These are phyloP conservation scores for Sordariomycetes sp. DNA, from an alignment of 2,329 filamentous ascomycete species.

Conservation along the genomic window DNA sequence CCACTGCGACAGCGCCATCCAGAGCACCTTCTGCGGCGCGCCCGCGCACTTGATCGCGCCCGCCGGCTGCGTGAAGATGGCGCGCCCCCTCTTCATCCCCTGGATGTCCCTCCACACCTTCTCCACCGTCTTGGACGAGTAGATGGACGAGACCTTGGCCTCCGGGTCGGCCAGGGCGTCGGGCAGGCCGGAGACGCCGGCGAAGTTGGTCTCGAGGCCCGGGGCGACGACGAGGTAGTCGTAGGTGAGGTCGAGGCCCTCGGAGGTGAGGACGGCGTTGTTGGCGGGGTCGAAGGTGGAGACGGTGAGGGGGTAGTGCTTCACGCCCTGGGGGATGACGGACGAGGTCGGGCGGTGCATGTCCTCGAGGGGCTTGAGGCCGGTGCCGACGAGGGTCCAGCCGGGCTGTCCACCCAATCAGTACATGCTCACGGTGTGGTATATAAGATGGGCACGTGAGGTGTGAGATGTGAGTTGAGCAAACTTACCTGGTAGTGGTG, in stretches of 20 bases:
- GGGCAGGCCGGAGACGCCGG: slow-evolving; percentile 20
- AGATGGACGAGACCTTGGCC: slow-evolving; percentile 24
- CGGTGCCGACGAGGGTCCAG: slow-evolving; percentile 26
- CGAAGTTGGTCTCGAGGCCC: slow-evolving; percentile 23
- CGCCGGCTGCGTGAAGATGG: slow-evolving; percentile 26
- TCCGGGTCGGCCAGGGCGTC: slow-evolving; percentile 19
- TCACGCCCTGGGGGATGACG: slow-evolving; percentile 20
- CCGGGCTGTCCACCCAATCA: slow-evolving; percentile 12
- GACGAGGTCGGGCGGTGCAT: slow-evolving; percentile 16
- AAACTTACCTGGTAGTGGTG: slow-evolving; percentile 5
- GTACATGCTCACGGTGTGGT: not conserved
- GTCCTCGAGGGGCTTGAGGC: slow-evolving; percentile 17
- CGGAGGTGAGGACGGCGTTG: slow-evolving; percentile 21
- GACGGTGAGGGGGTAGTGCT: slow-evolving; percentile 21
- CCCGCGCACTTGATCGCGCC: slow-evolving; percentile 27
- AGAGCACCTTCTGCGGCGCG: slow-evolving; percentile 26
- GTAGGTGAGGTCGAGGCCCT: slow-evolving; percentile 22
- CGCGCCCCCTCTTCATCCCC: slow-evolving; percentile 20
- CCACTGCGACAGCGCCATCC: slow-evolving; percentile 27
- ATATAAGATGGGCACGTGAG: not conserved
- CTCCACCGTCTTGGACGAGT: slow-evolving; percentile 21
- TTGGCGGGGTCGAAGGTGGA: slow-evolving; percentile 22
- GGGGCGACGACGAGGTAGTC: slow-evolving; percentile 25
- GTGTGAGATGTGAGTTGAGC: slow-evolving; percentile 6
- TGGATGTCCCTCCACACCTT: slow-evolving; percentile 23